Conservation (phyloP, 2,329 filamentous ascomycete genomes). For the Penicillium sp. region DNA sequence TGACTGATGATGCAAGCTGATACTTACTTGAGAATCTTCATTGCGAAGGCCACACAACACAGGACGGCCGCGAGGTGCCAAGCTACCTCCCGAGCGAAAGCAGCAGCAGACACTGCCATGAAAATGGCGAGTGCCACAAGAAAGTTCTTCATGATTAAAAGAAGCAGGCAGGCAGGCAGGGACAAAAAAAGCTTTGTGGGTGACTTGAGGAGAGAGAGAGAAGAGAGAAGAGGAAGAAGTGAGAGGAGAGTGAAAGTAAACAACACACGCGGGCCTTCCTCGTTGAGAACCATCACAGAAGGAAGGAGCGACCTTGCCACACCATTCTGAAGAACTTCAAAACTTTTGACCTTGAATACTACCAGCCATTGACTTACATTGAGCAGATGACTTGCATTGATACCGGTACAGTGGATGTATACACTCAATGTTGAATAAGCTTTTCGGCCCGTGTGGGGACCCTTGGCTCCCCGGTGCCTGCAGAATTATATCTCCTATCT, state of each 20-base stretch:
- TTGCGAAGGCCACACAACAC: no score
- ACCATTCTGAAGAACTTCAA: background rate
- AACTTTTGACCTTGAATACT: background rate
- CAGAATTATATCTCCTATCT: background rate
- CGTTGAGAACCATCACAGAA: background rate
- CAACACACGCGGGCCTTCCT: slow-evolving; percentile 3
- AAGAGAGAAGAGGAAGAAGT: background rate
- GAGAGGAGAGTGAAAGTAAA: background rate
- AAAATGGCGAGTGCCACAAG: no score
- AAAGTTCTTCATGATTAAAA: no score
- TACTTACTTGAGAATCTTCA: no score
- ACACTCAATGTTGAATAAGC: slow-evolving; percentile 3
- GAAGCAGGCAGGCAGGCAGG: no score
- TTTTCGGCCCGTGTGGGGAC: slow-evolving; percentile 9
- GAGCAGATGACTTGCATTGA: background rate
- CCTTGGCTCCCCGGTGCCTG: background rate
- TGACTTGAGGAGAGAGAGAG: background rate
- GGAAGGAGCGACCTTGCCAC: background rate
- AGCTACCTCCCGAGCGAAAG: no score
- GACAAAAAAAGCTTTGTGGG: background rate
- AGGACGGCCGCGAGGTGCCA: no score
- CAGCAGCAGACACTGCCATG: no score
- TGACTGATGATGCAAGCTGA: no score
- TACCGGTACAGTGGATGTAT: background rate
- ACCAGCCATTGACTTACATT: background rate